Conservation (phyloP, 306 rosid genomes). For the Leucaena leucocephala region DNA sequence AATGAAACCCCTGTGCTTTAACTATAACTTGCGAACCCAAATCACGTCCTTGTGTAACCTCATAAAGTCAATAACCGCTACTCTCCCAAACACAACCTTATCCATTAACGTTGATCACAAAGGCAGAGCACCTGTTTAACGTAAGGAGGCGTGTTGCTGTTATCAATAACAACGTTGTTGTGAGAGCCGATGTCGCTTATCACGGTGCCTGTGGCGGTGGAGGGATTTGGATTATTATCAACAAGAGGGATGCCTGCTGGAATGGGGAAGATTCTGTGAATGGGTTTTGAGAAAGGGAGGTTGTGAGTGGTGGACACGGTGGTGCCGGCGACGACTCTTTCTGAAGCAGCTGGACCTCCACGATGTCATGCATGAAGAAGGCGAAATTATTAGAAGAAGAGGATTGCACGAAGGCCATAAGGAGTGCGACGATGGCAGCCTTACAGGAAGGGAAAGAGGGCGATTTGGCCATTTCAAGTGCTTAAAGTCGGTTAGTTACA, state of each 20-base stretch:
- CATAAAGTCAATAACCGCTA: constrained; percentile 48
- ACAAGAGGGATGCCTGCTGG: constrained; percentile 37
- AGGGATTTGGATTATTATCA: constrained; percentile 8
- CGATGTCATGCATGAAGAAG: constrained; percentile 50
- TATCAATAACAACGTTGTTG: constrained; percentile 33
- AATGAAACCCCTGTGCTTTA: constrained; percentile 50
- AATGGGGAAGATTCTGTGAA: constrained; percentile 36
- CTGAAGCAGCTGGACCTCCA: constrained; percentile 52
- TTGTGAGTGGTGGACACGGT: constrained; percentile 15
- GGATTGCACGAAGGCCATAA: constrained; percentile 9
- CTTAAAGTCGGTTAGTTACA: background rate
- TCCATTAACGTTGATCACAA: constrained; percentile 22
- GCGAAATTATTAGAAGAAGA: constrained; percentile 14
- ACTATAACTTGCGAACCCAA: constrained; percentile 37
- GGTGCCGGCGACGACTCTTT: constrained; percentile 45
- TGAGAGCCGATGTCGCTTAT: constrained; percentile 35
- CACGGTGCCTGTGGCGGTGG: constrained; percentile 6
- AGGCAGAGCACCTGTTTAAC: constrained; percentile 28
- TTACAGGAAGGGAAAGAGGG: background rate
- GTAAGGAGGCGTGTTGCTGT: constrained; percentile 32
- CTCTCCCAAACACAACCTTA: constrained; percentile 49
- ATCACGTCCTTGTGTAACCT: constrained; percentile 41
- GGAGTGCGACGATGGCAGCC: constrained; percentile 26
- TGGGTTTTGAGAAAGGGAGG: constrained; percentile 56
- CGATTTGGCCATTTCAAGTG: constrained; percentile 29